phyloP scores from a whole-genome alignment of 2,329 filamentous ascomycete genomes.

The Clathrospora elynae region DNA sequence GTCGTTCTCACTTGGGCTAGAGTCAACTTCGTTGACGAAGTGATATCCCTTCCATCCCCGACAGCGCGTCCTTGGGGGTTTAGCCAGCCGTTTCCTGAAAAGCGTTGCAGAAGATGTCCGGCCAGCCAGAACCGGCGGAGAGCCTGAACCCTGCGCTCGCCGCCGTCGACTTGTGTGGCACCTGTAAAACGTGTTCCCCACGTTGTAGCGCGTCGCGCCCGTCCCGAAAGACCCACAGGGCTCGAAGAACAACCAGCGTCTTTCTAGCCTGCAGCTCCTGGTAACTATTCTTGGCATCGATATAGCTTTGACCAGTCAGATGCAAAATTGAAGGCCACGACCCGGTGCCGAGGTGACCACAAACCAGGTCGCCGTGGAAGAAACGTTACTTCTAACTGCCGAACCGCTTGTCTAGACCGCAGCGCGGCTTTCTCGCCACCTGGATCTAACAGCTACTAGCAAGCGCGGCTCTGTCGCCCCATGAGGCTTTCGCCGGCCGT shows the following conservation, averaged over 20 bases:
- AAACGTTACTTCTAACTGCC: constrained; percentile 27
- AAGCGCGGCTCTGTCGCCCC: constrained; percentile 23
- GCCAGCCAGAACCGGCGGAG: constrained; percentile 15
- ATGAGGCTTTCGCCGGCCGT: constrained; percentile 22
- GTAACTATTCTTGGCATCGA: constrained; percentile 20
- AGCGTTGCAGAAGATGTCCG: constrained; percentile 14
- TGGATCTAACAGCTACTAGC: constrained; percentile 22
- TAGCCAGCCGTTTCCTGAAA: constrained; percentile 9
- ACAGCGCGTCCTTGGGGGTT: constrained; percentile 6
- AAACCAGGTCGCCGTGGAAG: constrained; percentile 19
- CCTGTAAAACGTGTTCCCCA: constrained; percentile 42
- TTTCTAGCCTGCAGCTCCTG: constrained; percentile 31
- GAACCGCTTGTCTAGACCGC: constrained; percentile 30
- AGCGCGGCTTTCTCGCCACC: constrained; percentile 12
- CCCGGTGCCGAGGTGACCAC: constrained; percentile 21
- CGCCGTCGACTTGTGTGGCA: constrained; percentile 31
- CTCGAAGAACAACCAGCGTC: constrained; percentile 18
- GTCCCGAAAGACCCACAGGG: constrained; percentile 32
- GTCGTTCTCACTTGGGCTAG: constrained; percentile 10
- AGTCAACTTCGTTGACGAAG: constrained; percentile 2
- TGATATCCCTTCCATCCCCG: constrained; percentile 13
- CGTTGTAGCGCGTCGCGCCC: constrained; percentile 37
- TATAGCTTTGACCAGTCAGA: constrained; percentile 11
- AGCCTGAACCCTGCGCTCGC: constrained; percentile 19
- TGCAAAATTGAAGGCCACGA: constrained; percentile 9